Base-by-base conservation (phyloP, 345 rosid species). In the Stellera chamaejasme region DNA sequence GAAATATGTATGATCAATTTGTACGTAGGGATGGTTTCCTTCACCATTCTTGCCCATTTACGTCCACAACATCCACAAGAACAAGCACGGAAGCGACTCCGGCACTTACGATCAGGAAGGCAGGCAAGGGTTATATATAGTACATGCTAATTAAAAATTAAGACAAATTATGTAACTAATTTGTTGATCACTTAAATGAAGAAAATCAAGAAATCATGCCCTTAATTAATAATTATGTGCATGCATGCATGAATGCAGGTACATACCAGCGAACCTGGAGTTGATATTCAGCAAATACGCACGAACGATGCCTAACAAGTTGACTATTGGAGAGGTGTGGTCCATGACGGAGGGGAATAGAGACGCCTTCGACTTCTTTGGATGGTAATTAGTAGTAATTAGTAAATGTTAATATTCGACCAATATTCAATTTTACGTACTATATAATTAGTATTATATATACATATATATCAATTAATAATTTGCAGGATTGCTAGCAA, bases 1-100 rank as follows among this genome's bases (percentile, higher is more conserved):
- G 3, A 32, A 32, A 32, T 19, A 19, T 19, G 1, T 19, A 19
- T 19, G 9, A n/a, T n/a, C n/a, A 32, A 14, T 27, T 52, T 54
- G 54, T n/a, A n/a, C n/a, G n/a, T 52, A 84, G 96, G 86, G 90
- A 11, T 88, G 96, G 95, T 14, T 91, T 9, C 98, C 95, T 6
- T 82, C 85, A 28, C 93, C 81, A 2, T 68, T 85, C 63, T 72
- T 85, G 4, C 96, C 96, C 6, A 75, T 88, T 19, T 77, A 88
- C 72, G 66, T 90, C 25, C 62, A 61, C 65, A 90, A 84, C 77
- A 84, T 91, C 36, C 92, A 91, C 75, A 88, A 58, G 67, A 74
- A 70, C 56, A 85, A 83, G 69, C 95, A 88, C 10, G 92, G 96
- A 10, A 85, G 96, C 32, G 96, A 79, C 53, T 72, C 82, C 0